A percentile compares a stretch with the other conserved stretches of the same genome.
phyloP scores from a whole-genome alignment of 345 rosid species.

The Xanthoceras sorbifolium region DNA sequence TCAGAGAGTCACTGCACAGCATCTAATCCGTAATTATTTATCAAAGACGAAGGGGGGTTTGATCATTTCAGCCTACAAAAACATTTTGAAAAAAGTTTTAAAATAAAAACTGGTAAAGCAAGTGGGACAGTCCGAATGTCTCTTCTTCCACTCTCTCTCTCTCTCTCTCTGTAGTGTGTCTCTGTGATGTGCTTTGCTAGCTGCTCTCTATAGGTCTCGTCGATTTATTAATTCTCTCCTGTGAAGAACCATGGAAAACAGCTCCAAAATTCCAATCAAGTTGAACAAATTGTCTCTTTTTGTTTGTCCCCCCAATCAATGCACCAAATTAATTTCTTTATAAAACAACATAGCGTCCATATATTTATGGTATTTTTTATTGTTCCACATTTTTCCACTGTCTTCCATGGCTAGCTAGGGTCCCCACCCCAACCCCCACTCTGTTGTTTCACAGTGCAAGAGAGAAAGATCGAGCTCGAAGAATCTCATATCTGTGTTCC shows the following conservation, averaged over 20 bases:
- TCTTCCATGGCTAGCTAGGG: neutral
- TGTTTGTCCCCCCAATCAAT: constrained; percentile 16
- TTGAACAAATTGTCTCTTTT: constrained; percentile 21
- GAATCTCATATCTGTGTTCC: too few relatives aligned
- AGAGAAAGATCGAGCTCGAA: neutral
- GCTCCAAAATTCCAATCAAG: constrained; percentile 19
- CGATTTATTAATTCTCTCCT: neutral
- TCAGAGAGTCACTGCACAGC: constrained; percentile 28
- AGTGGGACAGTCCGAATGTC: constrained; percentile 23
- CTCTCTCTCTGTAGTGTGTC: neutral
- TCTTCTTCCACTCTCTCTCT: neutral
- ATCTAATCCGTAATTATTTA: constrained; percentile 31
- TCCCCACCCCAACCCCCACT: too few relatives aligned
- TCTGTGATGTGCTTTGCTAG: neutral
- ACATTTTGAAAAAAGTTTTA: too few relatives aligned
- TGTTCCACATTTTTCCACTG: neutral
- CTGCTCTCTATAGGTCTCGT: neutral
- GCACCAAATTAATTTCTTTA: neutral
- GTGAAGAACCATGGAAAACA: constrained; percentile 14
- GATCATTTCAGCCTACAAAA: constrained; percentile 8
- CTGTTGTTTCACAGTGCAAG: neutral
- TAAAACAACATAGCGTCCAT: neutral
- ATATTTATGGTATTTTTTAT: neutral
- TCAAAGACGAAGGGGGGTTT: constrained; percentile 11
- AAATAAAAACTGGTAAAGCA: constrained; percentile 2